A percentile compares a stretch with the other conserved stretches of the same genome.
Conservation (phyloP, 2,329 filamentous ascomycete species). For the Stylonectria norvegica region DNA sequence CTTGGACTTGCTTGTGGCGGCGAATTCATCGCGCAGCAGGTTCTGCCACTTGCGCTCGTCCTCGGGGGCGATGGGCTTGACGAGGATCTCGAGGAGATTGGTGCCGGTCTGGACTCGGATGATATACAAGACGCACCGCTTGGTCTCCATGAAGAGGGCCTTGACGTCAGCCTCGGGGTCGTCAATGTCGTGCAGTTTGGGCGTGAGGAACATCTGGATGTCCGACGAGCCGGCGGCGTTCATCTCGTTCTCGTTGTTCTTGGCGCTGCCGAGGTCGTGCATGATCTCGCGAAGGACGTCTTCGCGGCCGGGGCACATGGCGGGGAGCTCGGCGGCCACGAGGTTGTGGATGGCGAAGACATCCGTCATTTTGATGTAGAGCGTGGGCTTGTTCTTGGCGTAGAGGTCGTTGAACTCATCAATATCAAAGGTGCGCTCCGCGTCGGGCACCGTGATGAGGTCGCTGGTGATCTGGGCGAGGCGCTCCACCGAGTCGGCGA, state of each 20-base stretch:
- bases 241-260: slow-evolving; percentile 94
- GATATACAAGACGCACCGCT: slow-evolving; percentile 94
- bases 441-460: slow-evolving; percentile 78
- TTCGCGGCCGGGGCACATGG: slow-evolving; percentile 75
- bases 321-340: slow-evolving; percentile 72
- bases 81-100: slow-evolving; percentile 91
- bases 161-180: slow-evolving; percentile 93
- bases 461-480: slow-evolving; percentile 71
- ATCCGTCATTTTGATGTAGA: slow-evolving; percentile 99
- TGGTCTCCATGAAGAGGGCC: slow-evolving; percentile 95
- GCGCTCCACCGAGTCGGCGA: slow-evolving; percentile 79
- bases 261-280: slow-evolving; percentile 89
- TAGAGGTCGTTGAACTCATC: slow-evolving; percentile 99
- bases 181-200: slow-evolving; percentile 83
- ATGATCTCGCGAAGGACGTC: slow-evolving; percentile 89
- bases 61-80: slow-evolving; percentile 80
- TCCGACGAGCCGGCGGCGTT: slow-evolving; percentile 80
- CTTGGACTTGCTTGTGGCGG: slow-evolving; percentile 61
- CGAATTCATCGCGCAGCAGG: slow-evolving; percentile 78
- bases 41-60: slow-evolving; percentile 86
- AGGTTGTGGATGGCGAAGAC: slow-evolving; percentile 95
- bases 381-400: slow-evolving; percentile 88
- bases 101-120: slow-evolving; percentile 90
- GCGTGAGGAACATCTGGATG: slow-evolving; percentile 85
- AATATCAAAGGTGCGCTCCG: slow-evolving; percentile 92